Base-by-base conservation (phyloP, 2,329 filamentous ascomycete genomes). In the Neonectria punicea region DNA sequence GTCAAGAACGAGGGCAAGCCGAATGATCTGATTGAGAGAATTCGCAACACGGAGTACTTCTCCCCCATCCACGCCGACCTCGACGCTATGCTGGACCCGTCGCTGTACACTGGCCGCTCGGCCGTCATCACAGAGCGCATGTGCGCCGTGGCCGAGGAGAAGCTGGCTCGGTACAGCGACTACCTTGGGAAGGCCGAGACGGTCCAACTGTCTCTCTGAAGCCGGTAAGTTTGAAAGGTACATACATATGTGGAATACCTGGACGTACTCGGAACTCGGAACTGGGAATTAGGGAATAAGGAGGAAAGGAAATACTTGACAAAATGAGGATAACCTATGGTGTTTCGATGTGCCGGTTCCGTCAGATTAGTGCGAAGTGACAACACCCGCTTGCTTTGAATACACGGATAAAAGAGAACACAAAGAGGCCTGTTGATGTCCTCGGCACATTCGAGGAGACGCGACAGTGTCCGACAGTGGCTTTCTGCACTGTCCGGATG, bases 11-110 rank as follows among this genome's bases (percentile, higher is more conserved):
- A 68, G 49, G 66, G 63, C 46, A 66, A 63, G 58, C 60, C 65
- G 4, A 72, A 72, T 20, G 69, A 71, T n/a, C 63, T 71, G 10
- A 63, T 72, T 3, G 63, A 61, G 46, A 32, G 70, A 5, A 66
- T 72, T 46, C 62, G 59, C 55, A 68, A 65, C n/a, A 71, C 62
- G 0, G 69, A 68, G n/a, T 71, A 68, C 50, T 71, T 71, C 46
- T 57, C 59, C 39, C 69, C 69, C 0, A 68, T 71, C 30, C 66
- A 66, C 56, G 69, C 22, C 20, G 70, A 71, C 4, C 62, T 71
- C 7, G 70, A 71, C 25, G 53, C 57, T 2, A 64, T 71, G 54
- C 64, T 72, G 25, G 53, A 66, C 34, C 60, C 63, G 2, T 46
- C 66, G 28, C 63, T 69, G 14, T 67, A 73, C 47, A 58, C 65